phyloP scores from a whole-genome alignment of 2,329 filamentous ascomycete species.

The Gliomastix tumulicola region DNA sequence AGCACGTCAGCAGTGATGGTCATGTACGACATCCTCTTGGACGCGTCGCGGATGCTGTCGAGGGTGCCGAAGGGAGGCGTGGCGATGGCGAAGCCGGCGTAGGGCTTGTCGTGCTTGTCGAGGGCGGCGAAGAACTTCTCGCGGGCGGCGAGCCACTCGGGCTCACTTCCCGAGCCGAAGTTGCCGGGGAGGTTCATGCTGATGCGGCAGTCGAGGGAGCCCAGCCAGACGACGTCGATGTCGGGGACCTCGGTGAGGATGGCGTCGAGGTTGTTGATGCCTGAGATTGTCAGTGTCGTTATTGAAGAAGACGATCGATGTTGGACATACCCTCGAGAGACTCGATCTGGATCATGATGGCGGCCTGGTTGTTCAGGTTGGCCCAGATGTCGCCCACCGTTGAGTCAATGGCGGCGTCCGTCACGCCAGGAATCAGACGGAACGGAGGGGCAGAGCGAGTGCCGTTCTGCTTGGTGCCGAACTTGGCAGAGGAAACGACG shows the following conservation, averaged over 20 bases:
- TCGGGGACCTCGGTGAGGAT: constrained; percentile 35
- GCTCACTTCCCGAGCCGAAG: constrained; percentile 25
- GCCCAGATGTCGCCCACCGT: constrained; percentile 25
- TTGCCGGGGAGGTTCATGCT: constrained; percentile 32
- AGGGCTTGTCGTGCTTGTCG: constrained; percentile 38
- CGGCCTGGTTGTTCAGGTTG: constrained; percentile 37
- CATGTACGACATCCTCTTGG: constrained; percentile 12
- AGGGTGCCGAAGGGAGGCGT: constrained; percentile 1
- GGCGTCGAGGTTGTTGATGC: constrained; percentile 38
- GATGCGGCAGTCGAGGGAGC: constrained; percentile 32
- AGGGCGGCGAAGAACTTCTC: constrained; percentile 27
- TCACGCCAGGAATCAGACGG: constrained; percentile 29
- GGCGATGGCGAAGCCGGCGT: constrained; percentile 21
- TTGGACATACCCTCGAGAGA: constrained; percentile 16
- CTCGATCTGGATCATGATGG: constrained; percentile 42
- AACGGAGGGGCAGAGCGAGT: constrained; percentile 38
- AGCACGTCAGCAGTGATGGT: constrained; percentile 9
- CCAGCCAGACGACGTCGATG: constrained; percentile 40
- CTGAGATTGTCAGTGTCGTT: too few species aligned
- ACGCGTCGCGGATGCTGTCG: constrained; percentile 5
- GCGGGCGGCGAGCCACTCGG: constrained; percentile 30
- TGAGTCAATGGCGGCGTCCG: constrained; percentile 22
- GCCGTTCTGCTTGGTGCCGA: constrained; percentile 28
- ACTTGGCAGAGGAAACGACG: constrained; percentile 34
- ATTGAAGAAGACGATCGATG: too few species aligned